Base-by-base conservation (phyloP, 1,284 basidiomycete species). In the Dichomitus squalens region DNA sequence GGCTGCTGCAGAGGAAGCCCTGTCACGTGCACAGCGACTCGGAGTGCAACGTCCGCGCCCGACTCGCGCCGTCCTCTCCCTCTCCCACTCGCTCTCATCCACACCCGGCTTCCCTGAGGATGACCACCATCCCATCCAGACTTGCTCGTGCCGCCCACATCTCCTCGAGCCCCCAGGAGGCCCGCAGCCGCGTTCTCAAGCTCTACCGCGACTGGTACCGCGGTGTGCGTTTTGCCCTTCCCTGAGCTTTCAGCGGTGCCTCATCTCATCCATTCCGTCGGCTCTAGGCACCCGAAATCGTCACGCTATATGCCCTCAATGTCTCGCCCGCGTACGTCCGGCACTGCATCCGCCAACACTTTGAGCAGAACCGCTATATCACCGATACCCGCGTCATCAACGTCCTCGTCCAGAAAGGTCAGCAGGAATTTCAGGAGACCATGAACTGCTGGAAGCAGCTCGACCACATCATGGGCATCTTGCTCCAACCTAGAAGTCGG, bases 181-280 rank as follows among this genome's bases (percentile, higher is more conserved):
- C 93, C 4, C 85, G 90, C 41, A 75, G 76, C 44, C 83, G 92
- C 36, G 86, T 86, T 31, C 77, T 95, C 36, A 80, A 90, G 52
- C 83, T 98, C 20, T 99, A 98, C 79, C 82, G 96, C 58, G 87
- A 88, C 70, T 98, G 95, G 93, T 92, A 96, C 74, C 89, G 96
- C 64, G 82, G 88, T 50, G 95, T 95, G 68, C 70, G 92, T 67
- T 52, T 21, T 33, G 7, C 51, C 56, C 38, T 31, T 53, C 39
- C n/a, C 11, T 31, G 29, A 31, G 6, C 29, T 31, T 5, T 31
- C 29, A 6, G 29, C 29, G 11, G 34, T 36, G 20, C 44, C 36
- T 20, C 18, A n/a, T 6, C 12, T 43, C 40, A 4, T 25, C 4
- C 16, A 5, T 8, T 35, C 18, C 47, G 23, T 49, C 40, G 11